Evolutionary conservation across 305 asterid genomes (phyloP).

Genomic region (Ruellia speciosa): DNA sequence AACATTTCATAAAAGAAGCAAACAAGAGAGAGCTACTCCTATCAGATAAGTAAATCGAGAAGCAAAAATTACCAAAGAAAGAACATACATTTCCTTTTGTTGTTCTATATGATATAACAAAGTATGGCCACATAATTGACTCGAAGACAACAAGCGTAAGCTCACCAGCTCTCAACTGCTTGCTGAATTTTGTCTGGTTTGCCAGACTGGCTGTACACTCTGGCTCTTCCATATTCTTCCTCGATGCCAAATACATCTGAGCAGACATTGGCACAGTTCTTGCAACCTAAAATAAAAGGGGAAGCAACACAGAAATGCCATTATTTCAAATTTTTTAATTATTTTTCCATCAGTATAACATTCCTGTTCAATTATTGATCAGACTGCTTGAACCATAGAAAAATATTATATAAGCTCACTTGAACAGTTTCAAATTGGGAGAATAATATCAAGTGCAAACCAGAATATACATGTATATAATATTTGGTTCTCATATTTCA

Average conservation of each 20-base stretch:
- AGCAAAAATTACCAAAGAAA: too few relatives aligned
- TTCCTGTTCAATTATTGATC: constrained; percentile 2
- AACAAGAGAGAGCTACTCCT: too few relatives aligned
- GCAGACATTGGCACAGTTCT: constrained; percentile 88
- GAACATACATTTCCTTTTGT: too few relatives aligned
- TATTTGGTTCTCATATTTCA: too few relatives aligned
- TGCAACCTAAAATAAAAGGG: constrained; percentile 55
- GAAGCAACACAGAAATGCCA: constrained; percentile 11
- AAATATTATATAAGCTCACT: not conserved
- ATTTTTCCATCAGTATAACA: not conserved
- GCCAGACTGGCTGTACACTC: constrained; percentile 75
- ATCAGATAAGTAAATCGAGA: too few relatives aligned
- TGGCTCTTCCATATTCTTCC: constrained; percentile 96
- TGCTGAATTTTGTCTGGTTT: constrained; percentile 52
- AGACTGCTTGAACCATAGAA: not conserved
- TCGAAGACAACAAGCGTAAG: not conserved
- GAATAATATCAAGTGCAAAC: too few relatives aligned
- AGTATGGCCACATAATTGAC: not conserved
- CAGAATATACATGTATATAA: too few relatives aligned
- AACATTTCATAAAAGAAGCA: too few relatives aligned
- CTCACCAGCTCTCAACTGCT: constrained; percentile 93
- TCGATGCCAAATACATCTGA: constrained; percentile 68
- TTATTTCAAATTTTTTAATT: too few relatives aligned
- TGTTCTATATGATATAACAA: not conserved
- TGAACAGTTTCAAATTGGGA: not conserved